Percentiles rank a stretch among this genome's conserved stretches.
Conservation (phyloP, 2,329 filamentous ascomycete species). For the Davidsoniella australis region DNA sequence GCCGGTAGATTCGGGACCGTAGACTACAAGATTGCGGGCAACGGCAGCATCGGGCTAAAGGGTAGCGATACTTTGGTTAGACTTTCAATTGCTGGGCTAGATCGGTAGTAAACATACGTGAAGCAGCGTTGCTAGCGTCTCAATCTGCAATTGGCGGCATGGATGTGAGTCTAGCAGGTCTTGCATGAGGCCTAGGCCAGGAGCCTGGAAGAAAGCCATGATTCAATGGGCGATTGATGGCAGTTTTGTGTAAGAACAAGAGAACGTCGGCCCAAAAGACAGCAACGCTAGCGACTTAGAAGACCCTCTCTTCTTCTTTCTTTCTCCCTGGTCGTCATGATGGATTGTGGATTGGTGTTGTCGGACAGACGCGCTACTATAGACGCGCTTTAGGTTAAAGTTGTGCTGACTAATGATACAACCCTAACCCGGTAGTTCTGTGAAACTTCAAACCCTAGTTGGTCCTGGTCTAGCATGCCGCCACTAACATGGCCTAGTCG, state of each 20-base stretch:
- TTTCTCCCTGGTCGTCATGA: neutral
- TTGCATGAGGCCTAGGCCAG: slow-evolving; percentile 32
- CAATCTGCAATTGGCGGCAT: slow-evolving; percentile 41
- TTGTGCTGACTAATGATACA: too few relatives aligned
- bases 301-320: neutral
- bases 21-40: slow-evolving; percentile 57
- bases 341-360: too few relatives aligned
- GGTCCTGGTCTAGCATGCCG: too few relatives aligned
- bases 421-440: too few relatives aligned
- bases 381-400: neutral
- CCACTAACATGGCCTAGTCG: too few relatives aligned
- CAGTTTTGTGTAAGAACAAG: neutral
- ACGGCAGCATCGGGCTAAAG: slow-evolving; percentile 46
- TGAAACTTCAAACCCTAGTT: too few relatives aligned
- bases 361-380: neutral
- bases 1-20: slow-evolving; percentile 75
- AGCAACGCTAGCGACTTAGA: neutral
- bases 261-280: neutral
- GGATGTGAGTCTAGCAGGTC: slow-evolving; percentile 33
- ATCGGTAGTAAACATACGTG: slow-evolving; percentile 22
- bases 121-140: slow-evolving; percentile 38
- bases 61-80: neutral
- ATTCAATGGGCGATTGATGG: neutral
- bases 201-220: slow-evolving; percentile 29
- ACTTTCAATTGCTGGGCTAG: neutral